phyloP scores from a whole-genome alignment of 2,329 filamentous ascomycete genomes.

The Nemania diffusa region DNA sequence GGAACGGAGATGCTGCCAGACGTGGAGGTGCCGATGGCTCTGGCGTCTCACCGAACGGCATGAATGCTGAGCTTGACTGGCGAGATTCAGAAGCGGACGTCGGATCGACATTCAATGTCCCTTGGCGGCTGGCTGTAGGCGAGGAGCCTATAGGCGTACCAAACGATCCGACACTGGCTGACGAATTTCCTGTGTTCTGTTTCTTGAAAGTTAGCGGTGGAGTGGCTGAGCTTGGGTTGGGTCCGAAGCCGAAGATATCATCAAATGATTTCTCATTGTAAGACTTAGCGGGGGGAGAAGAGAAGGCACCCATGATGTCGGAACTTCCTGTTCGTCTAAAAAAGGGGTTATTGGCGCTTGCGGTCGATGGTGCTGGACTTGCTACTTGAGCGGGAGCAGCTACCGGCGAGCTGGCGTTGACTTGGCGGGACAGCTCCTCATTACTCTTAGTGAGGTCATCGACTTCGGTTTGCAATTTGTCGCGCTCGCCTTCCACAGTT shows the following conservation, averaged over 20 bases:
- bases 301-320: conserved; percentile 66
- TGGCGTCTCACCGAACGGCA: conserved; percentile 74
- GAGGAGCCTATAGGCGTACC: conserved; percentile 68
- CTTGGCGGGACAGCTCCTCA: conserved; percentile 66
- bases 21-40: conserved; percentile 82
- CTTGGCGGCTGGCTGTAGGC: conserved; percentile 71
- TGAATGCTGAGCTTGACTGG: conserved; percentile 80
- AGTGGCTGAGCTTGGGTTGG: conserved; percentile 55
- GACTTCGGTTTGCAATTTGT: conserved; percentile 85
- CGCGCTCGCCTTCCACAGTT: conserved; percentile 87
- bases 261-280: conserved; percentile 78
- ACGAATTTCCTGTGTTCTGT: conserved; percentile 67
- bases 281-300: conserved; percentile 57
- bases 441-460: conserved; percentile 72
- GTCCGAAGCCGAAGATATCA: conserved; percentile 79
- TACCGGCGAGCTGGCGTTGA: conserved; percentile 61
- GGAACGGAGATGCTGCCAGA: conserved; percentile 76
- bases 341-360: conserved; percentile 92
- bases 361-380: conserved; percentile 75
- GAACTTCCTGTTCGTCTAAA: conserved; percentile 78
- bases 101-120: conserved; percentile 66
- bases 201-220: conserved; percentile 68
- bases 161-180: conserved; percentile 62
- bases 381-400: conserved; percentile 61
- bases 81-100: conserved; percentile 76